Percentiles rank a stretch among this genome's conserved stretches.
Evolutionary conservation across 257 asterid genomes (phyloP).

Genomic region (Prunella vulgaris): DNA sequence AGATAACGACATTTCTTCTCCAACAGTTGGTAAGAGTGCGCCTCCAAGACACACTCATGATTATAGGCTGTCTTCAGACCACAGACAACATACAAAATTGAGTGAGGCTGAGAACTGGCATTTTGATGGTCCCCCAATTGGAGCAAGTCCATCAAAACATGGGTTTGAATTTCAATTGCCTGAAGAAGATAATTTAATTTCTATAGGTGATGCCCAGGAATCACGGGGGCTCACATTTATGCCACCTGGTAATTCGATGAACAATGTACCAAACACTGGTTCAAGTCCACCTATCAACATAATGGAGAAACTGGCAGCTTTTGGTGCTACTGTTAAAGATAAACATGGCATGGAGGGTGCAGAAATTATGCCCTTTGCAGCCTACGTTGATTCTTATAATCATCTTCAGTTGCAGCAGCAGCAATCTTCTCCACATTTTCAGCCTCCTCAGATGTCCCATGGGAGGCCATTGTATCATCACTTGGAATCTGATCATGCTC

Average conservation of each 20-base stretch:
- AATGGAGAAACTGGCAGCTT: conserved; percentile 48
- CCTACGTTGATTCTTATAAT: conserved; percentile 30
- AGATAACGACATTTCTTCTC: conserved; percentile 34
- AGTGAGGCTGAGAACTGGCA: conserved; percentile 51
- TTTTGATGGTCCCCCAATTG: conserved; percentile 35
- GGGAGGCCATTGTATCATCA: conserved; percentile 49
- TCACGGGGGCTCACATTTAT: conserved; percentile 32
- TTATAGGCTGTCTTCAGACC: conserved; percentile 32
- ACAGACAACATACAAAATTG: conserved; percentile 37
- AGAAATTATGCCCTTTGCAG: conserved; percentile 37
- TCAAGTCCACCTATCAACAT: conserved; percentile 43
- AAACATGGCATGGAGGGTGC: conserved; percentile 35
- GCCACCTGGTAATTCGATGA: conserved; percentile 37
- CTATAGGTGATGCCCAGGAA: conserved; percentile 40
- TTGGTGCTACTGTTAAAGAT: conserved; percentile 44
- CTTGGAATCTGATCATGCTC: conserved; percentile 53
- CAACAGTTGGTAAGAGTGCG: conserved; percentile 28
- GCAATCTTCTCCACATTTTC: conserved; percentile 51
- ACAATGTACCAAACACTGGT: conserved; percentile 22
- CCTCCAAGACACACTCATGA: conserved; percentile 29
- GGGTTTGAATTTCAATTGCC: conserved; percentile 56
- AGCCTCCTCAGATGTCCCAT: conserved; percentile 48
- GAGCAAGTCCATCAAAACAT: conserved; percentile 34
- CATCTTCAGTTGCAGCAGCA: conserved; percentile 43
- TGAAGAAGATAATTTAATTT: conserved; percentile 55